These are phyloP conservation scores for Cyberlindnera euphorbiiphila DNA, from an alignment of 805 yeast species.

Conservation along the genomic window DNA sequence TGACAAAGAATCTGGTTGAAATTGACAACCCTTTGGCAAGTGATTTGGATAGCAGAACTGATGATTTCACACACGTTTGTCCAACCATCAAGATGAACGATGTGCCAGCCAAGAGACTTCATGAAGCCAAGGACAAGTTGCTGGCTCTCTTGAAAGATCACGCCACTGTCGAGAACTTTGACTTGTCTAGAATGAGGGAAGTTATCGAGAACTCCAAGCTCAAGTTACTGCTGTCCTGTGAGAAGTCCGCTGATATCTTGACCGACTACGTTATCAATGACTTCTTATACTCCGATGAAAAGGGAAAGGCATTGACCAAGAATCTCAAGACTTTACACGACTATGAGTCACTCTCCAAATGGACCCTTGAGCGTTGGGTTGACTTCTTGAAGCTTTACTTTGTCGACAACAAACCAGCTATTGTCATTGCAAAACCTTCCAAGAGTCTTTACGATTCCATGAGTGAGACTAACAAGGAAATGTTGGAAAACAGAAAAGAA, in stretches of 20 bases:
- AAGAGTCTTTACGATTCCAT: slow-evolving; percentile 47
- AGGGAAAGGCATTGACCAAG: slow-evolving; percentile 53
- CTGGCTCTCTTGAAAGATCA: slow-evolving; percentile 52
- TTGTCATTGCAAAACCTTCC: slow-evolving; percentile 74
- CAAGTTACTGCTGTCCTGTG: slow-evolving; percentile 57
- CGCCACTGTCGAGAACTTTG: slow-evolving; percentile 46
- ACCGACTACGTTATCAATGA: slow-evolving; percentile 69
- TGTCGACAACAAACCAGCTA: slow-evolving; percentile 57
- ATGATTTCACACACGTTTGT: slow-evolving; percentile 65
- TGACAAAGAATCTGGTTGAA: slow-evolving; percentile 71
- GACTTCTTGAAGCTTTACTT: slow-evolving; percentile 48
- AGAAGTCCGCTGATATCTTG: slow-evolving; percentile 57
- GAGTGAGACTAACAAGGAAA: slow-evolving; percentile 47
- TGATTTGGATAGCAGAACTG: slow-evolving; percentile 63
- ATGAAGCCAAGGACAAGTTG: slow-evolving; percentile 49
- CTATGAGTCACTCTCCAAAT: slow-evolving; percentile 45
- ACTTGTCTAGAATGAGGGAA: slow-evolving; percentile 61
- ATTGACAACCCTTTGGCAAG: slow-evolving; percentile 79
- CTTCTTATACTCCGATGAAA: slow-evolving; percentile 70
- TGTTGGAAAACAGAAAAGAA: slow-evolving; percentile 45
- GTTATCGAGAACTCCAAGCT: slow-evolving; percentile 61
- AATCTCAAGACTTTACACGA: slow-evolving; percentile 56
- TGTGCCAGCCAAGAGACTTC: slow-evolving; percentile 66
- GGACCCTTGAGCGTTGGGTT: slow-evolving; percentile 72
- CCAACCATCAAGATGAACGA: slow-evolving; percentile 56